Base-by-base conservation (phyloP, 2,329 filamentous ascomycete species). In the Blumeria graminis region DNA sequence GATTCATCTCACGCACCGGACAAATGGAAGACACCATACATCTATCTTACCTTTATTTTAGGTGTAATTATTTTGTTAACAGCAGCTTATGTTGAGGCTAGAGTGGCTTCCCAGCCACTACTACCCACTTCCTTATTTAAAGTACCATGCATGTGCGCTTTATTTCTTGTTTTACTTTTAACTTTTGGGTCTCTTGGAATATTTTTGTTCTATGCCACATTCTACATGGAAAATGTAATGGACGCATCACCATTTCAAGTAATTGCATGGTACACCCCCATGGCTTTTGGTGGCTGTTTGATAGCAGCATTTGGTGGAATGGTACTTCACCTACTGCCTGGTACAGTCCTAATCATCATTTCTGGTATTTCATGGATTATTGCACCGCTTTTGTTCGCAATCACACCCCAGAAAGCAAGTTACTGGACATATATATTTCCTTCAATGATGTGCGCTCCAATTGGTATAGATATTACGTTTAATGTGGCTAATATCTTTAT, bases 401-500 rank as follows among this genome's bases (percentile, higher is more conserved):
- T 77, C 16, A 68, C 73, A 16, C 76, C 76, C 3, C 54, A 60
- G 22, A 61, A 61, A 13, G 64, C 61, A 3, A 62, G 64, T 9
- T 68, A 68, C 71, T 90, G 84, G 85, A 76, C 80, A 0, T 88
- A 76, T 63, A 73, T 86, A 22, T 86, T 89, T 63, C 81, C 84
- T 0, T 70, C 77, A 56, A 83, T 83, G 80, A 66, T 82, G 3
- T 77, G 79, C 60, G 75, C 74, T 11, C 89, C 84, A 0, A 71
- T 88, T 36, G 83, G 81, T 16, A 79, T 88, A 58, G 85, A 90
- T 63, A 78, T 88, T 56, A 79, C 78, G 6, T 88, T 82, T 69
- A 86, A 82, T 63, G 76, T 88, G 1, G 77, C 80, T 16, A 88
- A 84, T 63, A 76, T 89, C 58, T 89, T 85, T 68, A 83, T 87